Conservation (phyloP, 2,329 filamentous ascomycete species). For the Zymoseptoria ardabiliae region DNA sequence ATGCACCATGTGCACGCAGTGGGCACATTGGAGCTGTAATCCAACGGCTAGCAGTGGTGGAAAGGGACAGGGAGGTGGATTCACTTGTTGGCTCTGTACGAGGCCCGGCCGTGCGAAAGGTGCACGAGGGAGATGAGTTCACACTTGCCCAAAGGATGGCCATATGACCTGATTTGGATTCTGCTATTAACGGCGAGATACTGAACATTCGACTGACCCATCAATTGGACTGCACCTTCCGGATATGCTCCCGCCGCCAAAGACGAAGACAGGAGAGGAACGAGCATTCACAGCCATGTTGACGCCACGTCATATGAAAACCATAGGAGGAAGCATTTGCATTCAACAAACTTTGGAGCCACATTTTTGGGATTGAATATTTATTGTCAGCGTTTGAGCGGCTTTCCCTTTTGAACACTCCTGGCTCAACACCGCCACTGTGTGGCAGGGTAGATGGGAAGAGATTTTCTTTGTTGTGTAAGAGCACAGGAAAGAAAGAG, state of each 20-base stretch:
- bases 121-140: neutral
- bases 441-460: too few species aligned
- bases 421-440: too few species aligned
- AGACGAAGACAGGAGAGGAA: neutral
- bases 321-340: neutral
- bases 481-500: too few species aligned
- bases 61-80: constrained; percentile 16
- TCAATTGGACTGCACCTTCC: neutral
- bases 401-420: too few species aligned
- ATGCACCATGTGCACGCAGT: constrained; percentile 58
- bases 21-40: constrained; percentile 52
- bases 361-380: too few species aligned
- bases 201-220: too few species aligned
- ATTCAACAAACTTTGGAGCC: too few species aligned
- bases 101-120: constrained; percentile 3
- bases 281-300: neutral
- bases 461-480: too few species aligned
- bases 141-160: neutral
- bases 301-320: neutral
- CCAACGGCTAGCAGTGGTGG: constrained; percentile 30
- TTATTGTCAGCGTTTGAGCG: too few species aligned
- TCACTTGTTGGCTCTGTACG: constrained; percentile 47
- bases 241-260: neutral
- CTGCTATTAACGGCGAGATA: too few species aligned
- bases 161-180: neutral